Evolutionary conservation across 805 yeast species (phyloP), one percentile per base, ranked within the genome.

Genomic region (Candida methanosorbosa): DNA sequence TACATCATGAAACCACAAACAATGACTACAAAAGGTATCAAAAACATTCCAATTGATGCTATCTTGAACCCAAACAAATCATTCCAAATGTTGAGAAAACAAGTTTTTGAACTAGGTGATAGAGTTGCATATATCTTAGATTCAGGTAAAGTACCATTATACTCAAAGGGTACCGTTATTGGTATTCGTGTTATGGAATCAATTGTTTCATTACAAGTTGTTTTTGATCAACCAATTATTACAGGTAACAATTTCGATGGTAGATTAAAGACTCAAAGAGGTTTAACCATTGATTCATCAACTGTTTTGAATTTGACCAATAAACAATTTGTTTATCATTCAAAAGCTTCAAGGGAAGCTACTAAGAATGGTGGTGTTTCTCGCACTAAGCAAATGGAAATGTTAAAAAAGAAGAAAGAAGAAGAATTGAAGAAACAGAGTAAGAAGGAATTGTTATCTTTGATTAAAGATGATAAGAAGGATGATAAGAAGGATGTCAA

Each of bases 121-220:
- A 73, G 98, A 40, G 85, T 92, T 21, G 71, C 83, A 18, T 87
- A 84, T 45, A 82, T 86, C 17, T 81, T 81, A 46, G 83, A 79
- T 46, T 76, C 83, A 18, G 97, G 97, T 34, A 86, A 84, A 50
- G 95, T 88, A 13, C 95, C 96, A 19, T 59, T 79, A 37, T 86
- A 81, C 52, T 70, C 84, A 18, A 81, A 81, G 49, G 99, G 99
- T 54, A 87, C 96, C 1, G 94, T 92, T 36, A 81, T 84, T 33
- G 80, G 82, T 8, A 64, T 71, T 37, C 60, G 59, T 18, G 59
- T 72, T 4, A 65, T 75, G 27, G 85, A 84, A 28, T 68, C 75
- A 24, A 73, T 78, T 45, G 68, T 75, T 24, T 72, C 75, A 9
- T 63, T 92, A 37, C 86, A 82, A 42, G 78, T 92, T 34, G 57